Evolutionary conservation across 345 rosid genomes (phyloP).

Genomic region (Salix brachista): DNA sequence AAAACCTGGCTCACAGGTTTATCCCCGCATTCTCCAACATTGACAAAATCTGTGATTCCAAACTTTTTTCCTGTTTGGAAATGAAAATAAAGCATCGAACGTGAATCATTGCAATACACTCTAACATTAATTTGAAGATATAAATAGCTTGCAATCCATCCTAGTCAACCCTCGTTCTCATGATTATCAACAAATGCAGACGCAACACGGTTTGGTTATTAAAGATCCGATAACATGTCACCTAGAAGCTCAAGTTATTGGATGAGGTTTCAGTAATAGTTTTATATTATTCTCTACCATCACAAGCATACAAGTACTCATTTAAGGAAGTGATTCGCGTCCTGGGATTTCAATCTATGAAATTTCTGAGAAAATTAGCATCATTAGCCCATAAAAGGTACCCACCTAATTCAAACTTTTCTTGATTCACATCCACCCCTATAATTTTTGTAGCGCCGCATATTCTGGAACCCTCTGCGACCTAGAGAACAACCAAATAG

Average conservation of each 20-base stretch:
- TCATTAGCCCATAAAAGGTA: neutral
- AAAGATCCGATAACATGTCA: too few species aligned
- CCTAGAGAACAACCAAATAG: conserved; percentile 35
- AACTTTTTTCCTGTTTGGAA: conserved; percentile 49
- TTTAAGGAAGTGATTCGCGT: too few species aligned
- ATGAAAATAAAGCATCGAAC: conserved; percentile 1
- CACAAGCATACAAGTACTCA: too few species aligned
- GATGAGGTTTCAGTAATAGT: too few species aligned
- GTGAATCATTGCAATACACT: neutral
- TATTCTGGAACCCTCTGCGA: conserved; percentile 76
- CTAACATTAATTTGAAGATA: neutral
- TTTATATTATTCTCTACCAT: too few species aligned
- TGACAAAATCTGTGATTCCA: conserved; percentile 73
- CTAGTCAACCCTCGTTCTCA: neutral
- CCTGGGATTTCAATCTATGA: too few species aligned
- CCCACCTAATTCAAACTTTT: conserved; percentile 68
- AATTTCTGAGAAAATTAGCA: neutral
- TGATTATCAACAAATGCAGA: neutral
- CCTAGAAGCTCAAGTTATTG: too few species aligned
- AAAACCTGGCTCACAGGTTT: conserved; percentile 61
- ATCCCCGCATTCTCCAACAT: conserved; percentile 40
- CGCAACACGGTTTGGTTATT: too few species aligned
- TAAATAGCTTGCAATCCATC: neutral
- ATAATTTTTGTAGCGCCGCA: conserved; percentile 77
- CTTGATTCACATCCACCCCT: conserved; percentile 65